phyloP scores from a whole-genome alignment of 1,139 yeast genomes.

The Pichia inconspicua region DNA sequence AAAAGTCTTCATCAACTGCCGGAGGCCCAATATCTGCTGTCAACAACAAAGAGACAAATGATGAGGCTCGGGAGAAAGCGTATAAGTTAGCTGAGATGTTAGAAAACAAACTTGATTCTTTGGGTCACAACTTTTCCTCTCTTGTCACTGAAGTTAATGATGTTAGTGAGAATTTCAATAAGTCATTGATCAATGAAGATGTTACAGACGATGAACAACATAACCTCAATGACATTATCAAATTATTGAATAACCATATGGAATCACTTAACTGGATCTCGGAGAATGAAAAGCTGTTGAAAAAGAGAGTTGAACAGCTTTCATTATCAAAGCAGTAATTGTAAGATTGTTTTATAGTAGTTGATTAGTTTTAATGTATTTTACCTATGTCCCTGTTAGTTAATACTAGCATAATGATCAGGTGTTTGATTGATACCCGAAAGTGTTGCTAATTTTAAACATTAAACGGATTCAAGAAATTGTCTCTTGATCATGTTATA shows the following conservation, averaged over 20 bases:
- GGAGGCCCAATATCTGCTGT: constrained; percentile 1
- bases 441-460: too few species aligned
- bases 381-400: too few species aligned
- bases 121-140: constrained; percentile 69
- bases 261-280: constrained; percentile 88
- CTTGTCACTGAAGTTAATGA: constrained; percentile 80
- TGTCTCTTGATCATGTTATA: too few species aligned
- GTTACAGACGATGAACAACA: constrained; percentile 24
- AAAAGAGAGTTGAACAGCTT: constrained; percentile 49
- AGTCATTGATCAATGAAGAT: constrained; percentile 31
- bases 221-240: constrained; percentile 57
- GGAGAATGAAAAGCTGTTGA: constrained; percentile 57
- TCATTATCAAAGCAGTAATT: constrained; percentile 14
- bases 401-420: too few species aligned
- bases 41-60: constrained; percentile 31
- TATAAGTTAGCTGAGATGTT: constrained; percentile 80
- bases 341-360: not conserved
- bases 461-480: too few species aligned
- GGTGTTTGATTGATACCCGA: too few species aligned
- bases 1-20: constrained; percentile 14
- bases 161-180: constrained; percentile 76
- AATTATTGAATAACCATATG: constrained; percentile 78
- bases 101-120: constrained; percentile 70
- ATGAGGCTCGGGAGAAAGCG: constrained; percentile 85
- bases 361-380: not conserved